phyloP scores from a whole-genome alignment of 2,329 filamentous ascomycete species.

The Colletotrichum chrysophilum region DNA sequence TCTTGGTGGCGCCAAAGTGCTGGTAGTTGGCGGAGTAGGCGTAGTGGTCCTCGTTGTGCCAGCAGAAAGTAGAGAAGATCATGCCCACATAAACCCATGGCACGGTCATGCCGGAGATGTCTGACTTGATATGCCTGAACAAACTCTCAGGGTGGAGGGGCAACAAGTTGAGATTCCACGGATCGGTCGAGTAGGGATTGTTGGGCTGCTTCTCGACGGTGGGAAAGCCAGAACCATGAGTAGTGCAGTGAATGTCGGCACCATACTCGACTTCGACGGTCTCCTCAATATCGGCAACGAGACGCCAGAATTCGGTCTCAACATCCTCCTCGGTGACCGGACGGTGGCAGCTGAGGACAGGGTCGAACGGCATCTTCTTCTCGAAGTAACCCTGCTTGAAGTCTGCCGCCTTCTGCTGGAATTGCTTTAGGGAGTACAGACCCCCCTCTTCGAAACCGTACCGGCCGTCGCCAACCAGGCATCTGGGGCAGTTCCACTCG shows the following conservation, averaged over 20 bases:
- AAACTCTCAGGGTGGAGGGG: conserved; percentile 90
- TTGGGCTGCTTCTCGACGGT: conserved; percentile 90
- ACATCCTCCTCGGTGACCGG: conserved; percentile 94
- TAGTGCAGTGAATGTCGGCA: conserved; percentile 97
- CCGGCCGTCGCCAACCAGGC: conserved; percentile 93
- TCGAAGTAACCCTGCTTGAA: conserved; percentile 97
- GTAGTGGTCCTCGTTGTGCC: conserved; percentile 99
- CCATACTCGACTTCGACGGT: conserved; percentile 98
- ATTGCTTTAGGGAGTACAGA: conserved; percentile 92
- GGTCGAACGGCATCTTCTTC: conserved; percentile 86
- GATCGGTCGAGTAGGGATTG: conserved; percentile 85
- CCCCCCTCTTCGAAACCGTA: conserved; percentile 98
- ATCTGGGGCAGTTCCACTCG: conserved; percentile 96
- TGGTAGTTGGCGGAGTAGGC: conserved; percentile 98
- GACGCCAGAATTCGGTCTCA: conserved; percentile 94
- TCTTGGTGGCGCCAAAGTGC: conserved; percentile 97
- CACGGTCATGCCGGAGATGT: conserved; percentile 98
- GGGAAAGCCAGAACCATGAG: conserved; percentile 95
- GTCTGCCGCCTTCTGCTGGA: conserved; percentile 92
- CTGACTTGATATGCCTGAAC: conserved; percentile 96
- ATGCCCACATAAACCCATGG: conserved; percentile 99
- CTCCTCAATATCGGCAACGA: conserved; percentile 92
- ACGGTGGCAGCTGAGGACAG: conserved; percentile 78
- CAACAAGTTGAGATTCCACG: conserved; percentile 94
- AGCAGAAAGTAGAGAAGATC: conserved; percentile 99